Evolutionary conservation across 768 basidiomycete genomes (phyloP).

Genomic region (Sporobolomyces roseus): DNA sequence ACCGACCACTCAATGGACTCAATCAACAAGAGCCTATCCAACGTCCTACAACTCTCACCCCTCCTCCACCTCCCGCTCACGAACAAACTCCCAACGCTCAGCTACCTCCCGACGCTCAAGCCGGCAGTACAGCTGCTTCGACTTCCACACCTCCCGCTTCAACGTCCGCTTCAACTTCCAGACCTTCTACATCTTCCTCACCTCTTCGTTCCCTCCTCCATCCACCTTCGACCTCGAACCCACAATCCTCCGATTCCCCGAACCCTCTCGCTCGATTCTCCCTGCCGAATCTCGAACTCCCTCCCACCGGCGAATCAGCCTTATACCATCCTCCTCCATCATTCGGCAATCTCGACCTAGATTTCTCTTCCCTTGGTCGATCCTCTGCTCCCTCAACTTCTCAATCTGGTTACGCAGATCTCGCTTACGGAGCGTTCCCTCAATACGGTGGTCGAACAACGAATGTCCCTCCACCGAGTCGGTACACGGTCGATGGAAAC

Average conservation of each 20-base stretch:
- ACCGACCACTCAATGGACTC: no score
- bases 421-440: conserved; percentile 37
- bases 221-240: background rate
- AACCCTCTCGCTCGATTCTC: conserved; percentile 34
- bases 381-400: background rate
- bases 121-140: conserved; percentile 40
- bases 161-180: background rate
- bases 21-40: background rate
- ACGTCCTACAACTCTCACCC: conserved; percentile 1
- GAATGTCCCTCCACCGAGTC: background rate
- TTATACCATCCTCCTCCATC: conserved; percentile 27
- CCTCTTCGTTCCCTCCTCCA: background rate
- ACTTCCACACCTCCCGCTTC: background rate
- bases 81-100: conserved; percentile 46
- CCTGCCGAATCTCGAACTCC: conserved; percentile 34
- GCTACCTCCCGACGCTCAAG: conserved; percentile 50
- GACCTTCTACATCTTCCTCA: background rate
- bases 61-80: conserved; percentile 22
- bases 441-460: conserved; percentile 2
- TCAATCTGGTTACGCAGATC: background rate
- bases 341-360: conserved; percentile 27
- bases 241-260: background rate
- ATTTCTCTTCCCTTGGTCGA: background rate
- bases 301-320: conserved; percentile 33
- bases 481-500: background rate